phyloP scores from a whole-genome alignment of 2,329 filamentous ascomycete species.

The Fusarium heterosporum region DNA sequence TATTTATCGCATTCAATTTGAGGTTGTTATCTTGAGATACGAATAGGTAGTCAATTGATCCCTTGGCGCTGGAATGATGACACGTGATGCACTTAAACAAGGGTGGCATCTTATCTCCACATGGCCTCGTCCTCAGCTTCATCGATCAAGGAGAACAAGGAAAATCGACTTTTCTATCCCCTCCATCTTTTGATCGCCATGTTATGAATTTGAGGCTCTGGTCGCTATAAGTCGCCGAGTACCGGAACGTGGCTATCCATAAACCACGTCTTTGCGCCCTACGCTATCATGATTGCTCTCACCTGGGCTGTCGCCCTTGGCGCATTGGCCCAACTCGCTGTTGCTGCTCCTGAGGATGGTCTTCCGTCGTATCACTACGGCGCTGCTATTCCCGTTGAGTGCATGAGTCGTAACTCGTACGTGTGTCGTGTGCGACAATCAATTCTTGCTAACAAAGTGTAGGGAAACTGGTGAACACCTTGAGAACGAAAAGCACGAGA shows the following conservation, averaged over 20 bases:
- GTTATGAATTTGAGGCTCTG: constrained; percentile 29
- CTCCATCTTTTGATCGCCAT: constrained; percentile 28
- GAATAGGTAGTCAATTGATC: background rate
- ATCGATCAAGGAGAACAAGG: background rate
- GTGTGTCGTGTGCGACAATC: constrained; percentile 46
- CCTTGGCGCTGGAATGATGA: constrained; percentile 14
- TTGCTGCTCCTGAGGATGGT: constrained; percentile 54
- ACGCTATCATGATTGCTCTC: constrained; percentile 35
- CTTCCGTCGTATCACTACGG: constrained; percentile 74
- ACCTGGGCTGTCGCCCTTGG: constrained; percentile 37
- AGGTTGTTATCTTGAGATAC: too few species aligned
- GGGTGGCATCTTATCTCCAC: constrained; percentile 47
- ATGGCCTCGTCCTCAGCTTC: constrained; percentile 17
- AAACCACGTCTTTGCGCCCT: constrained; percentile 4
- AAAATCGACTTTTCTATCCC: background rate
- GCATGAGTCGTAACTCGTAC: constrained; percentile 79
- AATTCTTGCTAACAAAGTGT: constrained; percentile 6
- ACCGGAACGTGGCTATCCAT: constrained; percentile 10
- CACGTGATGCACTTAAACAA: constrained; percentile 44
- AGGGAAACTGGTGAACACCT: constrained; percentile 93
- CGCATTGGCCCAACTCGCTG: constrained; percentile 46
- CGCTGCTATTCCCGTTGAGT: constrained; percentile 75
- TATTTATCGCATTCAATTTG: too few species aligned
- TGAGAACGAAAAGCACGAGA: constrained; percentile 80
- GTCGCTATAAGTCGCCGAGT: constrained; percentile 25